Base-by-base conservation (phyloP, 2,329 filamentous ascomycete species). In the Sporothrix dimorphospora region DNA sequence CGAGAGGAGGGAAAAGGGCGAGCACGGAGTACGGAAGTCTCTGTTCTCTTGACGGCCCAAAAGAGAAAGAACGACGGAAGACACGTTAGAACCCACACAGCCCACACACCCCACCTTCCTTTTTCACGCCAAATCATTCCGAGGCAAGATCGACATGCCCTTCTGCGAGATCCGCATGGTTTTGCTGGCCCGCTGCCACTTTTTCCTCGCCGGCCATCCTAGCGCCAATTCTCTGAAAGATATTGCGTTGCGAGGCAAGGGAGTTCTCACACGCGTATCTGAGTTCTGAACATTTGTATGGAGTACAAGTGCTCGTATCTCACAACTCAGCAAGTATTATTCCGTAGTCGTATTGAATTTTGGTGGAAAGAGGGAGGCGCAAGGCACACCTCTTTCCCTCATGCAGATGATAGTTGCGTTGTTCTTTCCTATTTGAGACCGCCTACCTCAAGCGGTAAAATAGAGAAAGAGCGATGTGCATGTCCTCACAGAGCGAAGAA, bases 91-190 rank as follows among this genome's bases (percentile, higher is more conserved):
- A 21, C 34, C 57, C 24, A 30, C 51, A 19, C 40, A 40, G 49
- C n/a, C 51, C 67, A 45, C 55, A 34, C 53, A 47, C 8, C 42
- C 55, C 40, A 16, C 38, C 51, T n/a, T 69, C 38, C 49, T 19
- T 8, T 19, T 24, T 14, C 1, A 9, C 34, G 45, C 69, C 69
- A 71, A 57, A 55, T 47, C 59, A 12, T 2, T 19, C 49, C 12
- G 6, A 57, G 69, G 34, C 12, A 66, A 12, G 69, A 71, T 71
- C 69, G 61, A 34, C 69, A 70, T 49, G 30, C 27, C 9, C 19
- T 65, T 71, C 40, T 70, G 68, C 55, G 55, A 63, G 55, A 63
- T 63, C 55, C 69, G 55, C 69, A 70, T 61, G 30, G 9, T 57
- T 55, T 40, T 45, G 47, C 19, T 68, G n/a, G 42, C 30, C 4